Conservation (phyloP, 192 early-diverging fungal species). For the Coemansia erecta region DNA sequence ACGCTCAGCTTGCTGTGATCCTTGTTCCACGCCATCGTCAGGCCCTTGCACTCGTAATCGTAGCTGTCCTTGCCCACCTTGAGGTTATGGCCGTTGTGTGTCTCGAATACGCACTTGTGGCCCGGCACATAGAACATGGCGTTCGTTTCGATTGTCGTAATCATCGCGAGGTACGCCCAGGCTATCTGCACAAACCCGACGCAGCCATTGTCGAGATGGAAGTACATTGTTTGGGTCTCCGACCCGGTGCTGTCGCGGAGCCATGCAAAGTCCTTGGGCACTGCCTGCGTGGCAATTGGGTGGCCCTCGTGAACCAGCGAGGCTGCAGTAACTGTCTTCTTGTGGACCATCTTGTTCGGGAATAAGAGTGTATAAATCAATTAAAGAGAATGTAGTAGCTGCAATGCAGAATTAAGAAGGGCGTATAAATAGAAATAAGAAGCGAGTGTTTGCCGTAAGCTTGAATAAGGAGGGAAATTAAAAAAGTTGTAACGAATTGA, state of each 20-base stretch:
- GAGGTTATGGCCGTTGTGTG: conserved; percentile 73
- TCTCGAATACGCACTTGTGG: conserved; percentile 61
- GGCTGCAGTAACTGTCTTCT: conserved; percentile 50
- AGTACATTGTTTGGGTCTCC: conserved; percentile 87
- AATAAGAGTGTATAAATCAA: not conserved
- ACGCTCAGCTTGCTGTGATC: conserved; percentile 35
- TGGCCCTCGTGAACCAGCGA: conserved; percentile 51
- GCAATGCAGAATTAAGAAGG: no score
- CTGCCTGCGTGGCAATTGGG: conserved; percentile 48
- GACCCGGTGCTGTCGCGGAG: conserved; percentile 72
- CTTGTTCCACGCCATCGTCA: conserved; percentile 64
- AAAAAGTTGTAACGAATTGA: no score
- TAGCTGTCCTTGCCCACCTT: conserved; percentile 66
- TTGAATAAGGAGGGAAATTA: no score
- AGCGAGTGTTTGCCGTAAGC: no score
- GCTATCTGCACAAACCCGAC: conserved; percentile 88
- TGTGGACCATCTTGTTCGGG: conserved; percentile 35
- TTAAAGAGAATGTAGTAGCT: no score
- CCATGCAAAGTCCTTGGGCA: conserved; percentile 69
- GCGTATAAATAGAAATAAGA: no score
- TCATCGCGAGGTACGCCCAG: conserved; percentile 79
- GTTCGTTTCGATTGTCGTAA: conserved; percentile 70
- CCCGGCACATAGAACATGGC: conserved; percentile 70
- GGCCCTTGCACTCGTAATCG: conserved; percentile 73
- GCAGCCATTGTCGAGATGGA: conserved; percentile 68